Conservation (phyloP, 2,329 filamentous ascomycete genomes). For the Metarhizium anisopliae region DNA sequence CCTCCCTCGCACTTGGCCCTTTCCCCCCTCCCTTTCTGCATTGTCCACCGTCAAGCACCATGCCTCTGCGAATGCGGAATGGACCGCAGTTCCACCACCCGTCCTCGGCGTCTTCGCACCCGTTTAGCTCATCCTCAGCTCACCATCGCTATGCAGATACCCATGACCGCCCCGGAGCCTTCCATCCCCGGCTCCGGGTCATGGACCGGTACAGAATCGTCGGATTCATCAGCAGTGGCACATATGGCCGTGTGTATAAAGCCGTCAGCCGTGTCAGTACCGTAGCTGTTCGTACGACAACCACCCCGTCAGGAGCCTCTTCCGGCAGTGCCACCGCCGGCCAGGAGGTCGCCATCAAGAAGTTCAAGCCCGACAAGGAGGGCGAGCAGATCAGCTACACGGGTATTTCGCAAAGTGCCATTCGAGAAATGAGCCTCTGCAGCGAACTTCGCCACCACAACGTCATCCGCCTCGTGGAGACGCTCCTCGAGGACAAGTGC, state of each 20-base stretch:
- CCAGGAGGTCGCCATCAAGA: slow-evolving; percentile 93
- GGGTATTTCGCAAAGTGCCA: slow-evolving; percentile 92
- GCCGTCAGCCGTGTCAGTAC: slow-evolving; percentile 54
- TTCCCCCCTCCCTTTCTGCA: slow-evolving; percentile 3
- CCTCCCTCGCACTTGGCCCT: background rate
- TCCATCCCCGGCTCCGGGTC: slow-evolving; percentile 75
- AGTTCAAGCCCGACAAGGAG: slow-evolving; percentile 99
- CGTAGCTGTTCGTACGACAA: slow-evolving; percentile 3
- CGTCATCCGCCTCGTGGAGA: slow-evolving; percentile 85
- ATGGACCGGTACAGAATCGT: slow-evolving; percentile 93
- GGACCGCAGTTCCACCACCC: slow-evolving; percentile 16
- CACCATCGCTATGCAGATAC: slow-evolving; percentile 37
- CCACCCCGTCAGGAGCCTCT: slow-evolving; percentile 1
- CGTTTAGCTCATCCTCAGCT: slow-evolving; percentile 17
- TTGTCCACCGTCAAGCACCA: slow-evolving; percentile 7
- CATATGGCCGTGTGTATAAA: slow-evolving; percentile 97
- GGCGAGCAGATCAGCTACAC: slow-evolving; percentile 92
- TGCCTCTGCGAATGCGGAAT: slow-evolving; percentile 26
- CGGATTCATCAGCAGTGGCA: slow-evolving; percentile 96
- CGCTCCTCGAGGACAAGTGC: slow-evolving; percentile 96
- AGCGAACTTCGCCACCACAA: slow-evolving; percentile 84
- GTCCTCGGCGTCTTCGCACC: slow-evolving; percentile 10
- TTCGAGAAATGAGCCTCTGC: slow-evolving; percentile 95
- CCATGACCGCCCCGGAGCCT: slow-evolving; percentile 42
- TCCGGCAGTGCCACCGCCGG: slow-evolving; percentile 41